Base-by-base conservation (phyloP, 148 eudicot genomes). In the Amaranthus cruentus region DNA sequence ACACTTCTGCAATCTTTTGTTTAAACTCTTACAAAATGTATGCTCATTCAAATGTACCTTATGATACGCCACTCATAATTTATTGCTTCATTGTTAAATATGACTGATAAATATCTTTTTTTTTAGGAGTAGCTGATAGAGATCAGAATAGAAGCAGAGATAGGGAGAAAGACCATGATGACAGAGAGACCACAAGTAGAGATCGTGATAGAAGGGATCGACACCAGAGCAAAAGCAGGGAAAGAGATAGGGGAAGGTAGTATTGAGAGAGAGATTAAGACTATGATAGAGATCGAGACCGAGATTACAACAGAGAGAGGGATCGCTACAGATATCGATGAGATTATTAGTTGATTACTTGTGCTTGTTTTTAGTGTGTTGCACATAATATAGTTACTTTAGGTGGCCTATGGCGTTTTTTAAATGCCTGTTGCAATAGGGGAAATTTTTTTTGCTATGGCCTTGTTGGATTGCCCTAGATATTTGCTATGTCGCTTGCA, bases 261-360 rank as follows among this genome's bases (percentile, higher is more conserved):
- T 75, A 82, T 73, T 70, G 79, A 71, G 80, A 79, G 50, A 78
- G 83, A 70, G 81, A 74, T 66, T 77, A 85, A 38, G 87, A 83
- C 28, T 78, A 85, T 55, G 89, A 79, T 38, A 79, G 87, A 43
- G 88, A 86, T 47, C n/a, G n/a, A n/a, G n/a, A n/a, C n/a, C 75
- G 89, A 70, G 93, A 85, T 10, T 73, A 87, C 81, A 85, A 82
- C 58, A 83, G 91, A 47, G 96, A 87, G 62, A 63, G 90, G 66
- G 90, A 82, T 28, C 91, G 87, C 11, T 89, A 91, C 74, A 78
- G 89, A 71, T 82, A 86, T 61, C 80, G 92, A 55, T 78, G 75
- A 55, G 11, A 7, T 62, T 49, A 15, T 49, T 46, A 10, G 18
- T 66, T 44, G 55, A 53, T 75, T 67, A 21, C 66, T 75, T 43